Base-by-base conservation (phyloP, 495 filamentous ascomycete species). In the Hypoxylon crocopeplum region DNA sequence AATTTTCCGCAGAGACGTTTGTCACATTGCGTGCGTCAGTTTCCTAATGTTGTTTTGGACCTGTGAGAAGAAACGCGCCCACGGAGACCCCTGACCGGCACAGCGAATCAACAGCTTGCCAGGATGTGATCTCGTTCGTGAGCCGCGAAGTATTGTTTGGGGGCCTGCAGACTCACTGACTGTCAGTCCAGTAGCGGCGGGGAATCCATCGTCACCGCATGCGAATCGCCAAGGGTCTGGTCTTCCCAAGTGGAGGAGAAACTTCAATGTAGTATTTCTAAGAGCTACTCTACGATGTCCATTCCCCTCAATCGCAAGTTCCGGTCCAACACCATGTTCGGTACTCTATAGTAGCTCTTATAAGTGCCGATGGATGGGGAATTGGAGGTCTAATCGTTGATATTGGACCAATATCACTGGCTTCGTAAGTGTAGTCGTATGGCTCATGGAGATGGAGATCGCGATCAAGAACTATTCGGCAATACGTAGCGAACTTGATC, bases 41-140 rank as follows among this genome's bases (percentile, higher is more conserved):
- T 64, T 64, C 58, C 61, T 40, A 59, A 51, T 64, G 55, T 64
- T 64, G 61, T 64, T 64, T 64, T 64, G 61, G 32, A 56, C 61
- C 55, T 56, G 61, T 56, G 49, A 64, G 48, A 55, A 59, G 54
- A 64, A 59, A 64, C 61, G 55, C 61, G 61, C 36, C 49, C 29
- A 24, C 16, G 45, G 46, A 21, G 21, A n/a, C 49, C 61, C 61
- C 46, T 59, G 61, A 39, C 32, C 2, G 13, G 1, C 19, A 10
- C 25, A n/a, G 55, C 61, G 55, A 64, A 64, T 64, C 61, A 64
- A 25, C 38, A 46, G 56, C 55, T 44, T 55, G 49, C 55, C 16
- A 32, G 46, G 45, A 59, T 64, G 61, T 64, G 61, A 64, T 64
- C 46, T 51, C 39, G 15, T 33, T 54, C 33, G 55, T 64, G 61